A percentile compares a stretch with the other conserved stretches of the same genome.
These are phyloP conservation scores for Withania somnifera DNA, from an alignment of 305 asterid species.

Conservation along the genomic window DNA sequence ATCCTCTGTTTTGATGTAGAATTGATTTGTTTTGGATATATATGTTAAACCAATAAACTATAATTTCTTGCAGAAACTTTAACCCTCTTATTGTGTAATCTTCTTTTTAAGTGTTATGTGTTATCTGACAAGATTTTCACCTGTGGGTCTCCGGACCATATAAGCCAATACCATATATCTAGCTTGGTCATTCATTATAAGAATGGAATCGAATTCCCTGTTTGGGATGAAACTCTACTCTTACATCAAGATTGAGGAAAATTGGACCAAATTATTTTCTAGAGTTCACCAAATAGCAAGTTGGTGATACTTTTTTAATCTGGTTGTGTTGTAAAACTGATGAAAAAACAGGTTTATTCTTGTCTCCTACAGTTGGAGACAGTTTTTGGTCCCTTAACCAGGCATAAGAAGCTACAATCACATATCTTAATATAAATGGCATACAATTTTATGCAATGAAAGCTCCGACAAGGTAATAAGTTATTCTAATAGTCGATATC, in stretches of 20 bases:
- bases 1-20: constrained; percentile 19
- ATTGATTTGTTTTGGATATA: constrained; percentile 20
- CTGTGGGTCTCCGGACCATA: background rate
- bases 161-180: background rate
- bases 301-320: background rate
- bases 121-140: background rate
- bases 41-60: background rate
- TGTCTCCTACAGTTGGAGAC: background rate
- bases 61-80: background rate
- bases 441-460: background rate
- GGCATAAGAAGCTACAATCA: background rate
- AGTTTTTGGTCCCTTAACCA: background rate
- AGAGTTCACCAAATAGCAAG: background rate
- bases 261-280: background rate
- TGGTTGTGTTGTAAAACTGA: background rate
- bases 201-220: background rate
- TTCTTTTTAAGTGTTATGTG: background rate
- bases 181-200: background rate
- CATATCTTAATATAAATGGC: background rate
- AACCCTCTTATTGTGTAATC: background rate
- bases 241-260: background rate
- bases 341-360: background rate
- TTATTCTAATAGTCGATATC: background rate
- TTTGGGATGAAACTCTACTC: background rate
- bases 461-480: background rate